A percentile compares a stretch with the other conserved stretches of the same genome.
These are phyloP conservation scores for Tarenaya hassleriana DNA, from an alignment of 345 rosid species.

Conservation along the genomic window DNA sequence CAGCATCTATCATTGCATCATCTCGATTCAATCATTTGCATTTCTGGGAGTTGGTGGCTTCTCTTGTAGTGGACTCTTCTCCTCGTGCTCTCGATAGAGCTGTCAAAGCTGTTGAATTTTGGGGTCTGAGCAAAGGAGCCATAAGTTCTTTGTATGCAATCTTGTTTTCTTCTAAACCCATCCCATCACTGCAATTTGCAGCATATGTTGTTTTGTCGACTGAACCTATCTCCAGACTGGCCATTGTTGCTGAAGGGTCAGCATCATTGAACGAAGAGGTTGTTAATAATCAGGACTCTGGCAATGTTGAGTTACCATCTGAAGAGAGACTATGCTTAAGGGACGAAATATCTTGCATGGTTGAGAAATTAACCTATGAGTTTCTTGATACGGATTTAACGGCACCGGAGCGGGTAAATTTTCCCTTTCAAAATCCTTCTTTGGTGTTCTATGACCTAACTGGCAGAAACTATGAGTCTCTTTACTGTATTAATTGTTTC, in stretches of 20 bases:
- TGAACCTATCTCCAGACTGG: constrained; percentile 63
- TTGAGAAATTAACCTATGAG: constrained; percentile 57
- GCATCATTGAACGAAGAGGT: constrained; percentile 31
- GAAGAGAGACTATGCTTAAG: constrained; percentile 52
- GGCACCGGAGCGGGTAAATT: constrained; percentile 65
- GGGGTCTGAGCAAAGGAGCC: constrained; percentile 85
- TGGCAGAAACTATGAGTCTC: not conserved
- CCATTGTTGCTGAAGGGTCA: constrained; percentile 50
- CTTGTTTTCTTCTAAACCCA: constrained; percentile 63
- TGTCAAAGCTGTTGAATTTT: constrained; percentile 72
- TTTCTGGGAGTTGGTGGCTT: constrained; percentile 83
- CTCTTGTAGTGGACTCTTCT: constrained; percentile 53
- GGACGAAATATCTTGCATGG: constrained; percentile 60
- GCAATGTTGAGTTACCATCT: constrained; percentile 33
- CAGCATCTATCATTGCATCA: constrained; percentile 56
- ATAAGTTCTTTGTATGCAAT: constrained; percentile 74
- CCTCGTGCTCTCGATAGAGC: constrained; percentile 67
- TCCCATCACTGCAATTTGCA: constrained; percentile 67
- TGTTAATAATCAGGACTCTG: constrained; percentile 37
- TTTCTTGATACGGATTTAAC: constrained; percentile 67
- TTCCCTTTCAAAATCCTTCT: constrained; percentile 16
- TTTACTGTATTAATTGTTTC: constrained; percentile 15
- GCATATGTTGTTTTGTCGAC: constrained; percentile 77
- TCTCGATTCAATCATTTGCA: constrained; percentile 47
- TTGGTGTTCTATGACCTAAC: constrained; percentile 8